Evolutionary conservation across 257 asterid genomes (phyloP).

Genomic region (Petrea volubilis): DNA sequence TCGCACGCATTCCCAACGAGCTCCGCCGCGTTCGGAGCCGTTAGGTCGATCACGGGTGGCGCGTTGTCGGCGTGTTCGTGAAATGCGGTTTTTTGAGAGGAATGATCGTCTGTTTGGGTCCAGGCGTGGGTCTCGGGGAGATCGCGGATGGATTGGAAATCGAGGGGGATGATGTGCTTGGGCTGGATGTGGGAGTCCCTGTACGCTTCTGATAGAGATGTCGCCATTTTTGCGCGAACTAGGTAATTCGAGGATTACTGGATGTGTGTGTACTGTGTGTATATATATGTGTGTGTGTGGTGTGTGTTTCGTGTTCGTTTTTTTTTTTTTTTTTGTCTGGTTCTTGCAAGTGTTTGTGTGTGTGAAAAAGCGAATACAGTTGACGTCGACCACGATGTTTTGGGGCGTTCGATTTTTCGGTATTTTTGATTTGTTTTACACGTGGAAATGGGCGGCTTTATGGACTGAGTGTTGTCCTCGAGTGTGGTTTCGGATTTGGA

Average conservation of each 20-base stretch:
- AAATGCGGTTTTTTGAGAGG: not conserved
- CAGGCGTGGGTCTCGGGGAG: conserved; percentile 73
- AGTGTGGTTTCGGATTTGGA: conserved; percentile 21
- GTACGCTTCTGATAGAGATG: conserved; percentile 59
- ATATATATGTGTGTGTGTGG: not conserved
- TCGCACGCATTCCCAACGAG: conserved; percentile 57
- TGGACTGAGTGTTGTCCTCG: conserved; percentile 40
- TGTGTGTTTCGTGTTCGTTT: not conserved
- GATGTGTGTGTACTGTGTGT: not conserved
- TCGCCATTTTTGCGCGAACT: conserved; percentile 29
- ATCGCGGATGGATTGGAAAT: conserved; percentile 42
- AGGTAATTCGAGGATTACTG: conserved; percentile 15
- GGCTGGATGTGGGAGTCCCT: conserved; percentile 39
- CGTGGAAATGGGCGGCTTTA: conserved; percentile 39
- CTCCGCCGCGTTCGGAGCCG: conserved; percentile 45
- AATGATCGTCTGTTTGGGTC: conserved; percentile 27
- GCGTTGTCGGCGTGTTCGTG: not conserved
- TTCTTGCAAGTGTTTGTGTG: not conserved
- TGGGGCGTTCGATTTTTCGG: not conserved
- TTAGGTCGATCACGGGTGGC: conserved; percentile 49
- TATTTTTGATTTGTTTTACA: conserved; percentile 21
- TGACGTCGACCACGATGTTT: not conserved
- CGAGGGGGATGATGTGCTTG: conserved; percentile 60
- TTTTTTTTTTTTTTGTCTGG: not conserved
- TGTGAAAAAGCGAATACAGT: not conserved